phyloP scores from a whole-genome alignment of 2,329 filamentous ascomycete species.

The Fusarium liriodendri region DNA sequence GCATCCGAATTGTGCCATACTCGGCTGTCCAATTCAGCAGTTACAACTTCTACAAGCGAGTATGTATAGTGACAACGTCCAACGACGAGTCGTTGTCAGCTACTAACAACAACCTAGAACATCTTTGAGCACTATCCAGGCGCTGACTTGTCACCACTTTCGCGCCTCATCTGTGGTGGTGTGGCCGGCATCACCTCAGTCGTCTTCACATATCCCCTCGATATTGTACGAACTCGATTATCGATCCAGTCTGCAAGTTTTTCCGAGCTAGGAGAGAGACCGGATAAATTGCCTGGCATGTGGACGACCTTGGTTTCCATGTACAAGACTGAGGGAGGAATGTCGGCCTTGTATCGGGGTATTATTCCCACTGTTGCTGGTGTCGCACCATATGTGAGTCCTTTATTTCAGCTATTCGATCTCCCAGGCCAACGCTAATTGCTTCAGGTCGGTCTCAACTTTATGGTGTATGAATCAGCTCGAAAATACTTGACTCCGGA shows the following conservation, averaged over 20 bases:
- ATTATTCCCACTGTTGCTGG: constrained; percentile 94
- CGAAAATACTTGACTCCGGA: constrained; percentile 87
- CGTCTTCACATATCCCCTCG: constrained; percentile 92
- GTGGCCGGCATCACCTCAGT: constrained; percentile 96
- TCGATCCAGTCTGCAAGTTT: constrained; percentile 99
- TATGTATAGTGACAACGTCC: constrained; percentile 55
- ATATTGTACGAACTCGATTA: constrained; percentile 94
- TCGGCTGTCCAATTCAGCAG: constrained; percentile 98
- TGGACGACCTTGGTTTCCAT: constrained; percentile 84
- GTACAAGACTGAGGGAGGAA: constrained; percentile 91
- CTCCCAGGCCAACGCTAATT: constrained; percentile 7
- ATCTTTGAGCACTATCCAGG: constrained; percentile 83
- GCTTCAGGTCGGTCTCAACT: constrained; percentile 87
- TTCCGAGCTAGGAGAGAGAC: constrained; percentile 73
- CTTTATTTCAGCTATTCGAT: not conserved
- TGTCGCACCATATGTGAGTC: constrained; percentile 87
- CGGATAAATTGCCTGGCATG: constrained; percentile 87
- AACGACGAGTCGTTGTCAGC: not conserved
- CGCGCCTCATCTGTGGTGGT: constrained; percentile 89
- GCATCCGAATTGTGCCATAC: constrained; percentile 97
- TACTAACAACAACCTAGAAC: constrained; percentile 54
- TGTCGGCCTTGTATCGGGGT: constrained; percentile 89
- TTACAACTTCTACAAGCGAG: constrained; percentile 96
- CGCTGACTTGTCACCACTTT: constrained; percentile 76
- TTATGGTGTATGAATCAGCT: constrained; percentile 96